A percentile compares a stretch with the other conserved stretches of the same genome.
phyloP scores from a whole-genome alignment of 352 stramenopile species.

The Globisporangium rhizosaccharum region DNA sequence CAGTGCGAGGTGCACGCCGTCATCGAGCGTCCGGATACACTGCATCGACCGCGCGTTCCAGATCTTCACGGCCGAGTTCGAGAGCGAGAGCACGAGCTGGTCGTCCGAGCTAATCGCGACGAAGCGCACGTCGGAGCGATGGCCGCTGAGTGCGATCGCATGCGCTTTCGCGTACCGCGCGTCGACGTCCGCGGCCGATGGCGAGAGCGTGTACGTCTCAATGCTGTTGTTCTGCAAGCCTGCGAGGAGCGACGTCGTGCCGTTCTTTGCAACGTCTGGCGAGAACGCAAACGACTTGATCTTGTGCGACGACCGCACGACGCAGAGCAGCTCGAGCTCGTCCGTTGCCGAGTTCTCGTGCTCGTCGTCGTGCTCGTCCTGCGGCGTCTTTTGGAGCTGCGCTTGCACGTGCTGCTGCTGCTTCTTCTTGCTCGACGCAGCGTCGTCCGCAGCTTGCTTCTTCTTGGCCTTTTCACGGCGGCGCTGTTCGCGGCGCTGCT shows the following conservation, averaged over 20 bases:
- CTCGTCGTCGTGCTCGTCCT: conserved; percentile 39
- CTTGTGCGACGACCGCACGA: conserved; percentile 80
- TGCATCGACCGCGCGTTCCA: conserved; percentile 89
- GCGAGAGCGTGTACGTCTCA: conserved; percentile 81
- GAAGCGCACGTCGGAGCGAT: conserved; percentile 90
- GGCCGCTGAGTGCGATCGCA: conserved; percentile 73
- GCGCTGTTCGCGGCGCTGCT: conserved; percentile 84
- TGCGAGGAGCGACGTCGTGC: conserved; percentile 77
- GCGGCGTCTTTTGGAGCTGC: conserved; percentile 20
- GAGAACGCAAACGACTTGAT: conserved; percentile 88
- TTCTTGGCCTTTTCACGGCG: conserved; percentile 86
- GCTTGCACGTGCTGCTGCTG: conserved; percentile 21
- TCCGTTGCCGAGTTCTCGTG: conserved; percentile 67
- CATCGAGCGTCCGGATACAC: conserved; percentile 87
- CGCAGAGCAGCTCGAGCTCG: conserved; percentile 81
- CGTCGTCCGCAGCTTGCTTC: conserved; percentile 38
- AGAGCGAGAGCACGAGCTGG: conserved; percentile 87
- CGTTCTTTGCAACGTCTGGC: conserved; percentile 75
- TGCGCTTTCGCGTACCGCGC: conserved; percentile 59
- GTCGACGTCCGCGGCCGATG: conserved; percentile 54
- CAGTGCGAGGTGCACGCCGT: conserved; percentile 84
- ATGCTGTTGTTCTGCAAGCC: conserved; percentile 91
- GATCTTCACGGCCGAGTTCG: conserved; percentile 86
- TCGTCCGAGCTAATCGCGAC: conserved; percentile 88
- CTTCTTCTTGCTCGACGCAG: conserved; percentile 16